A percentile compares a stretch with the other conserved stretches of the same genome.
These are phyloP conservation scores for Phytophthora lateralis DNA, from an alignment of 352 stramenopile species.

Conservation along the genomic window DNA sequence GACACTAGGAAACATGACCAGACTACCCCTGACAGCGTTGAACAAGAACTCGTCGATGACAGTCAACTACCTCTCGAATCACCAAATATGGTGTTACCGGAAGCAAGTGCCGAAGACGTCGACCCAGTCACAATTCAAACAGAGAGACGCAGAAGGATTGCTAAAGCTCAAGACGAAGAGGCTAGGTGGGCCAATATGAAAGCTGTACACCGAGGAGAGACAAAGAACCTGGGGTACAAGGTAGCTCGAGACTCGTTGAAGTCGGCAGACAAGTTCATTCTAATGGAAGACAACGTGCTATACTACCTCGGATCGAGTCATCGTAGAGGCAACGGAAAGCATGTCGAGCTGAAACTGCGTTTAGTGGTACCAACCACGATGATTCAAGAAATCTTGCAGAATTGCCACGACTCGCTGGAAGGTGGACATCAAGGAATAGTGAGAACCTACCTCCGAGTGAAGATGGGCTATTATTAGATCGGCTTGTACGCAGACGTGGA, in stretches of 20 bases:
- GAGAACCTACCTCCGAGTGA: conserved; percentile 1
- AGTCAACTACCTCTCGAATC: not conserved
- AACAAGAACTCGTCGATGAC: too few relatives aligned
- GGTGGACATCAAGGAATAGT: conserved; percentile 5
- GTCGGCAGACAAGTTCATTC: not conserved
- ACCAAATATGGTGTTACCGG: not conserved
- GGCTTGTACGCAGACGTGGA: conserved; percentile 2
- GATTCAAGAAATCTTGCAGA: too few relatives aligned
- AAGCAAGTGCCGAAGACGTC: not conserved
- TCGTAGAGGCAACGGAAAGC: too few relatives aligned
- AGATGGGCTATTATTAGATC: conserved; percentile 1
- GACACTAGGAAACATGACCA: not conserved
- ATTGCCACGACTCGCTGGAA: too few relatives aligned
- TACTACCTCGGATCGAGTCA: not conserved
- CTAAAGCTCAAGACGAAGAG: not conserved
- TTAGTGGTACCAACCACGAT: too few relatives aligned
- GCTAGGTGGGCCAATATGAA: not conserved
- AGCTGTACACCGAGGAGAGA: not conserved
- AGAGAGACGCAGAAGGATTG: not conserved
- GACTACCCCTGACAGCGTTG: not conserved
- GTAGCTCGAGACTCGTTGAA: not conserved
- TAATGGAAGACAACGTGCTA: conserved; percentile 1
- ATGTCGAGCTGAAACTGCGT: too few relatives aligned
- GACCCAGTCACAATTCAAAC: not conserved
- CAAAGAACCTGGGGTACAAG: not conserved